These are phyloP conservation scores for Diaporthe destruens DNA, from an alignment of 2,329 filamentous ascomycete genomes.

Conservation along the genomic window DNA sequence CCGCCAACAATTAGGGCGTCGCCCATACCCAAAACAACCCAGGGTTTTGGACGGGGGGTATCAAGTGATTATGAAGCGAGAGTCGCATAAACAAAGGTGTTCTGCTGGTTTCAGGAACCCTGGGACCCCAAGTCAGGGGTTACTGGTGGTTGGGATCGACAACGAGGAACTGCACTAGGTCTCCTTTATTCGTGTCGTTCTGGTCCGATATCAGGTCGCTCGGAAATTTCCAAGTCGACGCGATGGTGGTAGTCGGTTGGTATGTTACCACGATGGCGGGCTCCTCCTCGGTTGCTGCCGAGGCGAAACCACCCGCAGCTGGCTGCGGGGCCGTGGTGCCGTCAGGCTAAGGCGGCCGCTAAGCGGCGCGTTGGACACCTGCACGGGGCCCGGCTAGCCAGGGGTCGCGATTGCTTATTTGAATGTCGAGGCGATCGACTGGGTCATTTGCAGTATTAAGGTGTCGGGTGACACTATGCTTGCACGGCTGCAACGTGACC, in stretches of 20 bases:
- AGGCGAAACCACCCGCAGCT: background rate
- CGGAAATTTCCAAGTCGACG: background rate
- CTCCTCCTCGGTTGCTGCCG: conserved; percentile 13
- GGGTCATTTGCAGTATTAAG: background rate
- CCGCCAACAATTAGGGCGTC: background rate
- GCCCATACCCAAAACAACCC: background rate
- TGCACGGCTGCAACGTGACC: background rate
- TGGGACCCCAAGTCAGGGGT: background rate
- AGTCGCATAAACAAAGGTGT: conserved; percentile 16
- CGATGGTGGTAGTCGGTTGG: background rate
- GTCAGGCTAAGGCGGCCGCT: conserved; percentile 25
- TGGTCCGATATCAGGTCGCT: background rate
- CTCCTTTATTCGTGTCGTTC: background rate
- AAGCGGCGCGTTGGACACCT: conserved; percentile 26
- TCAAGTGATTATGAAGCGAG: conserved; percentile 28
- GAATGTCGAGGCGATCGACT: background rate
- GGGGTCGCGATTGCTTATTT: conserved; percentile 1
- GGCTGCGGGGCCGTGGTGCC: conserved; percentile 7
- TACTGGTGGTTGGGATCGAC: background rate
- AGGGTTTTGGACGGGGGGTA: conserved; percentile 12
- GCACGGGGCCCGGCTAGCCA: conserved; percentile 55
- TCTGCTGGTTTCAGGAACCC: background rate
- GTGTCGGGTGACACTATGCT: background rate
- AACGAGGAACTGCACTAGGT: background rate
- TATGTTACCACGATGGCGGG: background rate